A percentile compares a stretch with the other conserved stretches of the same genome.
phyloP scores from a whole-genome alignment of 768 basidiomycete species.

The Pleurotus citrinopileatus region DNA sequence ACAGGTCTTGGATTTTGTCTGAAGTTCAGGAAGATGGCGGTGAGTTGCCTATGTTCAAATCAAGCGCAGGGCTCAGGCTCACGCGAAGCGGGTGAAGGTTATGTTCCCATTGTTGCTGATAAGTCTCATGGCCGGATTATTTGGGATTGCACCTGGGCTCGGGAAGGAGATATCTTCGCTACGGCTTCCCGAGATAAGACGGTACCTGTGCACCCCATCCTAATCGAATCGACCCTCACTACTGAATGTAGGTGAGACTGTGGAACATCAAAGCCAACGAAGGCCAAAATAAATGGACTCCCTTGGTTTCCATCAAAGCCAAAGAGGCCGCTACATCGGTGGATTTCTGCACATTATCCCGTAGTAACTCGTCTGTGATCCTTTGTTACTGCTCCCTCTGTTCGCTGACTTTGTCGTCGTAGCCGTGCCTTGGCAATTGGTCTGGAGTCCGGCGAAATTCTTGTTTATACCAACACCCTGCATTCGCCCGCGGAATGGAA shows the following conservation, averaged over 20 bases:
- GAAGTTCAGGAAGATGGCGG: conserved; percentile 42
- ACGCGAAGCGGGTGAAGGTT: too few species aligned
- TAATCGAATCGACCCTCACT: neutral
- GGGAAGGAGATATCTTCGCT: conserved; percentile 75
- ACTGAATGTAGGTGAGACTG: conserved; percentile 65
- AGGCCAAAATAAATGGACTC: conserved; percentile 48
- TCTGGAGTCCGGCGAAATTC: conserved; percentile 76
- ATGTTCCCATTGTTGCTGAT: conserved; percentile 59
- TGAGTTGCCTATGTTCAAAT: conserved; percentile 20
- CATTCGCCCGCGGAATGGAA: conserved; percentile 41
- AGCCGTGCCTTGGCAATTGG: conserved; percentile 76
- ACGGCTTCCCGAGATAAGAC: conserved; percentile 97
- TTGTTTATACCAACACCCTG: conserved; percentile 47
- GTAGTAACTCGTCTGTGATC: conserved; percentile 37
- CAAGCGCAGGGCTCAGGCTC: too few species aligned
- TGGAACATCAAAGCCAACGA: conserved; percentile 49
- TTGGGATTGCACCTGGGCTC: conserved; percentile 92
- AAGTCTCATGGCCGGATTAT: conserved; percentile 92
- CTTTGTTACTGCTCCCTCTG: neutral
- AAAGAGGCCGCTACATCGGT: conserved; percentile 83
- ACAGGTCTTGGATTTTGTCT: conserved; percentile 89
- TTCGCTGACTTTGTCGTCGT: conserved; percentile 5
- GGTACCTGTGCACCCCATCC: conserved; percentile 35
- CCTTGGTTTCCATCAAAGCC: conserved; percentile 60
- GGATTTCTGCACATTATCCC: conserved; percentile 44